Evolutionary conservation across 129 eudicot genomes (phyloP).

Genomic region (Solidago caesia): DNA sequence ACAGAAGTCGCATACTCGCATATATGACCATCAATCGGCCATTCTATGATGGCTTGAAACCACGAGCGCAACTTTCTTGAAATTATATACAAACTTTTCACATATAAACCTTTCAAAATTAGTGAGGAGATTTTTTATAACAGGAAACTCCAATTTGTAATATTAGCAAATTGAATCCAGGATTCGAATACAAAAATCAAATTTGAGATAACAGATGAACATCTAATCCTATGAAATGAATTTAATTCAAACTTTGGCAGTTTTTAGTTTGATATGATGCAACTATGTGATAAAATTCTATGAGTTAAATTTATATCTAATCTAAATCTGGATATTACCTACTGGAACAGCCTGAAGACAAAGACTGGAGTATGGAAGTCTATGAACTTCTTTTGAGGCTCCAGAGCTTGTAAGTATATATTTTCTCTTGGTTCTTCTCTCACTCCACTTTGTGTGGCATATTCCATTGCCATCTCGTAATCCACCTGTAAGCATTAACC

Average conservation of each 20-base stretch:
- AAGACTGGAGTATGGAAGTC: constrained; percentile 60
- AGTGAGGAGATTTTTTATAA: neutral
- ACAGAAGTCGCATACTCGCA: no score
- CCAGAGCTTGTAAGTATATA: constrained; percentile 59
- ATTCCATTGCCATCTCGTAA: constrained; percentile 98
- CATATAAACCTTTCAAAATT: neutral
- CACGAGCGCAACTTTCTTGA: no score
- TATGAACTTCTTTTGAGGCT: constrained; percentile 45
- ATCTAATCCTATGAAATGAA: neutral
- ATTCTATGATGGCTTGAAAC: no score
- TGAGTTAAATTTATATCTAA: neutral
- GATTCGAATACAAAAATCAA: neutral
- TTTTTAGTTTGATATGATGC: neutral
- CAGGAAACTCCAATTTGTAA: neutral
- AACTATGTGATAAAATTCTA: constrained; percentile 3
- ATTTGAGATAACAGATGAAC: no score
- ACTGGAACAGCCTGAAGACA: constrained; percentile 72
- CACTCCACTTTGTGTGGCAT: constrained; percentile 92
- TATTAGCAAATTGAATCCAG: neutral
- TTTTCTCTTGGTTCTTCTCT: constrained; percentile 86
- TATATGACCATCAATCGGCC: no score
- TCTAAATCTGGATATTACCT: constrained; percentile 28
- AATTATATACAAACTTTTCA: neutral
- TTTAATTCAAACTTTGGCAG: neutral
- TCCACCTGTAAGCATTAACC: constrained; percentile 66